phyloP scores from a whole-genome alignment of 371 early-diverging fungal species.

The Rhizopus stolonifer region DNA sequence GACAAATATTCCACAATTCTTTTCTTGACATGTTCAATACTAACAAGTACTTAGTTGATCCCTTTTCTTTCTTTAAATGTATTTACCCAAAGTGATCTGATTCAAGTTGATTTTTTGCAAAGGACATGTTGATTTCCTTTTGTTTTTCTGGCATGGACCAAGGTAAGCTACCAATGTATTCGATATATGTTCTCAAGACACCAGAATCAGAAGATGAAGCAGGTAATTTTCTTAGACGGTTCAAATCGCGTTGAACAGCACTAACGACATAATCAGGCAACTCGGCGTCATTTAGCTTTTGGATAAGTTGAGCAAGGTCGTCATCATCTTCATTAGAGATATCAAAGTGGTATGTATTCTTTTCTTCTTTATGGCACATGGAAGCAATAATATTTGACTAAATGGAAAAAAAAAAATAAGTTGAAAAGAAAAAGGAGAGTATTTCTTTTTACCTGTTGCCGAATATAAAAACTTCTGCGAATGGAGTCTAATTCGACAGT shows the following conservation, averaged over 20 bases:
- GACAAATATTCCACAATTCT: constrained; percentile 84
- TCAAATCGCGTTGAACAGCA: constrained; percentile 67
- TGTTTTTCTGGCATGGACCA: constrained; percentile 53
- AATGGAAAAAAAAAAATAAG: background rate
- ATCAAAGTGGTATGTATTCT: constrained; percentile 1
- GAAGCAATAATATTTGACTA: background rate
- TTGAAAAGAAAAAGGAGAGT: background rate
- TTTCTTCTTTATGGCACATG: constrained; percentile 1
- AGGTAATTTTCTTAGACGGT: constrained; percentile 70
- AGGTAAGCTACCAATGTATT: constrained; percentile 76
- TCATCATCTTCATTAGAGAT: constrained; percentile 49
- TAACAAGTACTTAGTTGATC: too few relatives aligned
- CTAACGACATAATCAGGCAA: constrained; percentile 65
- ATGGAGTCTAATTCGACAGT: constrained; percentile 51
- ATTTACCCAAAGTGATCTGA: constrained; percentile 76
- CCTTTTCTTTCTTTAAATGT: too few relatives aligned
- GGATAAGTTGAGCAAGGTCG: constrained; percentile 61
- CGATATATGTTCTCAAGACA: constrained; percentile 75
- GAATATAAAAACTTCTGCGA: constrained; percentile 76
- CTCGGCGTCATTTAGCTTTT: constrained; percentile 54
- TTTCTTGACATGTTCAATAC: constrained; percentile 76
- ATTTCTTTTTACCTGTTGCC: constrained; percentile 66
- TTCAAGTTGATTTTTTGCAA: constrained; percentile 66
- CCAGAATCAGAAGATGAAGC: constrained; percentile 76
- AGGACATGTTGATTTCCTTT: constrained; percentile 56